Evolutionary conservation across 2,329 filamentous ascomycete genomes (phyloP), one percentile per base, ranked within the genome.

Genomic region (Colletotrichum cereale): DNA sequence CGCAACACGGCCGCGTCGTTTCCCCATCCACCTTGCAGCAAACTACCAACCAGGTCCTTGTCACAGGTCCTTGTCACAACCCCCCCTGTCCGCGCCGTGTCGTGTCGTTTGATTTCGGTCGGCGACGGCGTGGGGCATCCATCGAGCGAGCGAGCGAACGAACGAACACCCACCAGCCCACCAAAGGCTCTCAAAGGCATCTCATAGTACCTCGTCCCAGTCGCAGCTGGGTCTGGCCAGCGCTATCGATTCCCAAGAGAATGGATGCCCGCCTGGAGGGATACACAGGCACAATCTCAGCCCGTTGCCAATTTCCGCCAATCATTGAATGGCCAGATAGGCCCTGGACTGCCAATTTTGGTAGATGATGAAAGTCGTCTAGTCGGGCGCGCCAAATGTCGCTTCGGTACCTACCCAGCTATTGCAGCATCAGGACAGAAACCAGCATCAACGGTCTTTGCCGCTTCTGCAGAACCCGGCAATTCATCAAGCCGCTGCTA

Each of bases 381-480:
- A 50, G 58, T 65, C 29, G 48, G 55, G 31, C 61, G 31, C 61
- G 29, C 42, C 56, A 26, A 48, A 71, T 42, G 47, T 52, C 66
- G 62, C 61, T 53, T 40, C 50, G 40, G 58, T 29, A 44, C 52
- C 26, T 42, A 34, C 38, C 44, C 50, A 40, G 31, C 56, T 24
- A 50, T 40, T 40, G 42, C 40, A 34, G 31, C n/a, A 31, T 18
- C 10, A 24, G 42, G 69, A 18, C 29, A 61, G 57, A 55, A 60
- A 68, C 73, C 53, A 60, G 72, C 66, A 73, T 77, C 73, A 69
- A 77, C 76, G 75, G 74, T 75, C 55, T 66, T n/a, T 71, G 66
- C 61, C 64, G 56, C 67, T 67, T 72, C 65, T 72, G 56, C 73
- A 68, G 71, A 73, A 62, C 73, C 67, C 73, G 73, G 71, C 74